phyloP scores from a whole-genome alignment of 140 eudicot genomes.

The Anethum foeniculum region DNA sequence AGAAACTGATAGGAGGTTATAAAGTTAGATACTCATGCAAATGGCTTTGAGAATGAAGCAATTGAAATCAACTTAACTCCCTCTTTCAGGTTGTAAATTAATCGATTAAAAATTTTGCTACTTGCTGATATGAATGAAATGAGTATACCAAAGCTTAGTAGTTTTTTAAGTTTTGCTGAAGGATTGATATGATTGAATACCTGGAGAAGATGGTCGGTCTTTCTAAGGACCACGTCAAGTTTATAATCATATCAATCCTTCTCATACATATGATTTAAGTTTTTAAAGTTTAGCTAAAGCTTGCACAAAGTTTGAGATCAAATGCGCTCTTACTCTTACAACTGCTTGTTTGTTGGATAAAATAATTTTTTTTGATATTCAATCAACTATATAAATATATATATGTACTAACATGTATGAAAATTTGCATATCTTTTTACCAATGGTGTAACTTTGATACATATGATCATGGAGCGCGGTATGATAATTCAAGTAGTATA shows the following conservation, averaged over 20 bases:
- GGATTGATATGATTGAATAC: constrained; percentile 92
- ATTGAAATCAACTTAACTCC: constrained; percentile 87
- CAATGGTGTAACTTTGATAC: too few species aligned
- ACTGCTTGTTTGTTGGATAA: constrained; percentile 83
- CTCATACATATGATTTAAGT: too few species aligned
- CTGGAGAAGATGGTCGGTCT: constrained; percentile 79
- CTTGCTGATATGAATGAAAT: neutral
- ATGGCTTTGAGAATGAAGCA: constrained; percentile 65
- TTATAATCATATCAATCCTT: too few species aligned
- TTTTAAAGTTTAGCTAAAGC: constrained; percentile 69
- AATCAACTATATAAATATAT: neutral
- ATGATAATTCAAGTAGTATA: too few species aligned
- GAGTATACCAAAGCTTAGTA: neutral
- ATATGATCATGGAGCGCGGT: too few species aligned
- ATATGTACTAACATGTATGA: neutral
- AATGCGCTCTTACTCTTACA: constrained; percentile 88
- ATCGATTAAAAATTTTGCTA: too few species aligned
- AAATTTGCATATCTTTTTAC: too few species aligned
- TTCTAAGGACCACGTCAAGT: too few species aligned
- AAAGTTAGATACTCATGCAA: constrained; percentile 71
- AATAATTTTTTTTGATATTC: constrained; percentile 22
- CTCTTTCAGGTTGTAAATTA: too few species aligned
- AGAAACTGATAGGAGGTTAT: constrained; percentile 86
- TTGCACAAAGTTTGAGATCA: constrained; percentile 57
- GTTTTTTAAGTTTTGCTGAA: constrained; percentile 30